These are phyloP conservation scores for Paecilomyces variotii DNA, from an alignment of 2,329 filamentous ascomycete species.

Conservation along the genomic window DNA sequence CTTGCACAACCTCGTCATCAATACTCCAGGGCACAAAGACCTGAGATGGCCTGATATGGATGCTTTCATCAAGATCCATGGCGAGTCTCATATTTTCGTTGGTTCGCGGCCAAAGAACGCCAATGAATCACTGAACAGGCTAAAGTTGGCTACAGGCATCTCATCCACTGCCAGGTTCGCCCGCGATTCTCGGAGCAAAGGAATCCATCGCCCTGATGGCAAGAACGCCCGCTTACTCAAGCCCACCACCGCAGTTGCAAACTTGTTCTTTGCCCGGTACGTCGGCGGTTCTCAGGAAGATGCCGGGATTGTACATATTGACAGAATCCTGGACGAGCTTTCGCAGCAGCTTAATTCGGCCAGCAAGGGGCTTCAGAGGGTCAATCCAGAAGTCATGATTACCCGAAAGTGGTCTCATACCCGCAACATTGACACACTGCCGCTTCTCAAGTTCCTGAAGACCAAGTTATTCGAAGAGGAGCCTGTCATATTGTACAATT, in stretches of 20 bases:
- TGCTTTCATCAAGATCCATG: constrained; percentile 22
- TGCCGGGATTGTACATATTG: constrained; percentile 4
- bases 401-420: constrained; percentile 13
- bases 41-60: constrained; percentile 23
- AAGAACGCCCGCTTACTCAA: constrained; percentile 15
- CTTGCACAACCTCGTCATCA: constrained; percentile 19
- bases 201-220: constrained; percentile 12
- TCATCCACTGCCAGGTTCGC: constrained; percentile 19
- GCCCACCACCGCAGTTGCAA: constrained; percentile 16
- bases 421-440: constrained; percentile 14
- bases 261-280: constrained; percentile 15
- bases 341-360: constrained; percentile 7
- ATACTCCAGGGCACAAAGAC: constrained; percentile 6
- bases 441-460: constrained; percentile 18
- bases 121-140: constrained; percentile 17
- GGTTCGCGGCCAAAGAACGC: constrained; percentile 19
- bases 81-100: constrained; percentile 22
- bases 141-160: constrained; percentile 20
- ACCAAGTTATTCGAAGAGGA: constrained; percentile 18
- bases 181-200: constrained; percentile 13
- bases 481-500: constrained; percentile 19
- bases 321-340: constrained; percentile 12
- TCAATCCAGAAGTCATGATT: constrained; percentile 2
- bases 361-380: constrained; percentile 5
- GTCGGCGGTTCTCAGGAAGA: constrained; percentile 4